Percentiles rank a stretch among this genome's conserved stretches.
phyloP scores from a whole-genome alignment of 2,329 filamentous ascomycete genomes.

The Monosporascus sp. region DNA sequence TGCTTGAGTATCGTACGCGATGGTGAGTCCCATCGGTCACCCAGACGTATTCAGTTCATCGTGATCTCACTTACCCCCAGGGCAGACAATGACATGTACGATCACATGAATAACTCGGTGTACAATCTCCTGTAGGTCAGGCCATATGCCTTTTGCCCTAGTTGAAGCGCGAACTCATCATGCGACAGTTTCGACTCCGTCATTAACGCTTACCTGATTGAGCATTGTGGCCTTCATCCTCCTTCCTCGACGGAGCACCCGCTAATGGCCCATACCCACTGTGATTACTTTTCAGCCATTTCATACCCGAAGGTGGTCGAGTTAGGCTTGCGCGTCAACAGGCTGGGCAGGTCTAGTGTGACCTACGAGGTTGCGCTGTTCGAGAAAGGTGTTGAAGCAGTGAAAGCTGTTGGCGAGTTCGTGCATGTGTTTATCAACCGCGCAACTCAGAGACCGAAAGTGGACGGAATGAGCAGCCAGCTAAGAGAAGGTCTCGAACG shows the following conservation, averaged over 20 bases:
- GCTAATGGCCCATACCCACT: conserved; percentile 79
- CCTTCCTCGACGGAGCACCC: conserved; percentile 67
- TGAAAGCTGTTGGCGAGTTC: conserved; percentile 81
- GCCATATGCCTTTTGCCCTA: neutral
- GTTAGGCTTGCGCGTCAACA: conserved; percentile 74
- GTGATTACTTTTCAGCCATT: conserved; percentile 77
- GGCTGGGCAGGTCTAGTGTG: conserved; percentile 79
- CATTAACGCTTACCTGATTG: conserved; percentile 82
- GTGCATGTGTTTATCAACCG: conserved; percentile 86
- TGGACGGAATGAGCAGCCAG: conserved; percentile 56
- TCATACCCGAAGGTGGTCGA: conserved; percentile 80
- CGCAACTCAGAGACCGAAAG: conserved; percentile 60
- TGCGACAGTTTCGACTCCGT: conserved; percentile 71
- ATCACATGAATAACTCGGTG: conserved; percentile 86
- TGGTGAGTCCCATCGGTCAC: conserved; percentile 50
- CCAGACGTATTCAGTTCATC: conserved; percentile 10
- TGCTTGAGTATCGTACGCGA: conserved; percentile 78
- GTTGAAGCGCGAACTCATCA: neutral
- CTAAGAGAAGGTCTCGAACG: conserved; percentile 56
- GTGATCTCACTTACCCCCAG: conserved; percentile 35
- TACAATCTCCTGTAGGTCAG: conserved; percentile 67
- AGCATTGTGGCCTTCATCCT: conserved; percentile 69
- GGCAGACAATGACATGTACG: conserved; percentile 93
- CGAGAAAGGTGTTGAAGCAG: conserved; percentile 63
- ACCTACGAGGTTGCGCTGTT: conserved; percentile 89